Evolutionary conservation across 208 protist species (phyloP), one percentile per base, ranked within the genome.

Genomic region (Leishmania tarentolae): DNA sequence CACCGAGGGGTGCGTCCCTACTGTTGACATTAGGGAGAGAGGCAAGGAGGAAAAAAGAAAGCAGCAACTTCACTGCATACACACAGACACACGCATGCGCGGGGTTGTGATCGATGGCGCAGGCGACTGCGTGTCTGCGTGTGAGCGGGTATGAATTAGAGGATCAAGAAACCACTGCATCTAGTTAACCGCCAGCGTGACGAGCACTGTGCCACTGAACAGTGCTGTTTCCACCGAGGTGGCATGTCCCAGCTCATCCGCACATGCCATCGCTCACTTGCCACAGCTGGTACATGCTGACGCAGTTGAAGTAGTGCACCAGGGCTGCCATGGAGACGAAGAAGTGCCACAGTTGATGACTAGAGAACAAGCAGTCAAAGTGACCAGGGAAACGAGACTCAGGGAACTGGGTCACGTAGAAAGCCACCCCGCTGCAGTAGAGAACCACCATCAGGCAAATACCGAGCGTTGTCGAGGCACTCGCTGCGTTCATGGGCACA

Each of bases 301-400:
- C 86, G 59, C 87, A 88, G 69, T 94, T 97, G 40, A 87, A 90
- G 72, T 93, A 96, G 69, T 96, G 93, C 17, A 88, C 90, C 53
- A 94, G 78, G 0, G 93, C 91, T 3, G 92, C 94, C 56, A 85
- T 84, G 4, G 95, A 84, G 40, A 96, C 92, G 63, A 95, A 95
- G 8, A 90, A 73, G 85, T 97, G 94, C 91, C 91, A 97, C 37
- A 97, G 87, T 56, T 97, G 91, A 56, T 97, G 94, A 69, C 87
- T 93, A 0, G 84, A 88, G 44, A 91, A 84, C 79, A 83, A 94
- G 1, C 89, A 59, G 82, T 97, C 94, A 78, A 97, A 97, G 50
- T 86, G 75, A 47, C 94, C 94, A 44, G 92, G 92, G 40, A 76
- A 91, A 15, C 88, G 87, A 8, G 86, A 79, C 75, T 97, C 92